phyloP scores from a whole-genome alignment of 768 basidiomycete species.

The Asterophora parasitica region DNA sequence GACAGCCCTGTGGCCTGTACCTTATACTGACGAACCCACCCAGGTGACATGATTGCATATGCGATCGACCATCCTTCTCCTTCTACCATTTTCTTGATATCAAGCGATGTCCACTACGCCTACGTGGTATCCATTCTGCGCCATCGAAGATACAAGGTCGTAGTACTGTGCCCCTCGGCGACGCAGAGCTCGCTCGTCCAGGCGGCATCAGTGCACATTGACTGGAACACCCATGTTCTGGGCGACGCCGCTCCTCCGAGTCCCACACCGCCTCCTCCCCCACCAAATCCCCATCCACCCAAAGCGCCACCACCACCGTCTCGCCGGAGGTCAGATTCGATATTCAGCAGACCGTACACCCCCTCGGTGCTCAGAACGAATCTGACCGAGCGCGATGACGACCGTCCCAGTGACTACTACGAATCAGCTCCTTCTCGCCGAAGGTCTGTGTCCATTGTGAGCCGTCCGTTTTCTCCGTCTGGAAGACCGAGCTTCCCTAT shows the following conservation, averaged over 20 bases:
- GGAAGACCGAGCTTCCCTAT: no score
- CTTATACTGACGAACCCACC: neutral
- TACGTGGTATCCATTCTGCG: constrained; percentile 40
- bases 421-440: no score
- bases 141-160: constrained; percentile 31
- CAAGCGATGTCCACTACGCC: constrained; percentile 40
- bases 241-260: constrained; percentile 11
- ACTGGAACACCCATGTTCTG: constrained; percentile 42
- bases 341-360: neutral
- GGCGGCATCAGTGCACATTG: constrained; percentile 40
- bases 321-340: constrained; percentile 7
- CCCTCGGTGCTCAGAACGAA: constrained; percentile 4
- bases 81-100: constrained; percentile 42
- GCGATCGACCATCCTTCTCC: constrained; percentile 41
- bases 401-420: neutral
- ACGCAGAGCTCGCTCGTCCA: constrained; percentile 38
- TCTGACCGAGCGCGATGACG: constrained; percentile 5
- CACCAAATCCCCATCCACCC: neutral
- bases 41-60: constrained; percentile 24
- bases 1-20: neutral
- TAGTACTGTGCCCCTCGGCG: constrained; percentile 36
- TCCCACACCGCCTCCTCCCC: neutral
- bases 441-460: no score
- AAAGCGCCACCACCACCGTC: constrained; percentile 1
- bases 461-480: no score